phyloP scores from a whole-genome alignment of 75 land plant genomes.

The Selaginella moellendorffii region DNA sequence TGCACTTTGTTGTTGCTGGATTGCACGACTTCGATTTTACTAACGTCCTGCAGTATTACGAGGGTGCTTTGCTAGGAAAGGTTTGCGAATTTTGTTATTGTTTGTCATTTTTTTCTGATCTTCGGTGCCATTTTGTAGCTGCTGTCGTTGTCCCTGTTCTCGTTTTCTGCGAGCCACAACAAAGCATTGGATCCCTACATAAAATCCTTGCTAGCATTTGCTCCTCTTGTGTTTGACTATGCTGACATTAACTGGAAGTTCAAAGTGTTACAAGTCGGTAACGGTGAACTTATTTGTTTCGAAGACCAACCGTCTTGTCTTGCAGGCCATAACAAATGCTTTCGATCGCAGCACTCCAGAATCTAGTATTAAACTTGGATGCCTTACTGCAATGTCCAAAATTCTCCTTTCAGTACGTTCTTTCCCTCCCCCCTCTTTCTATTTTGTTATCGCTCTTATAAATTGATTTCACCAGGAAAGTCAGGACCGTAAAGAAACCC shows the following conservation, averaged over 20 bases:
- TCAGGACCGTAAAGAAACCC: background rate
- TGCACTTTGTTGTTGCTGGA: conserved; percentile 26
- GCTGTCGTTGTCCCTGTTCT: conserved; percentile 21
- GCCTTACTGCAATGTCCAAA: conserved; percentile 38
- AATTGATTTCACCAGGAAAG: background rate
- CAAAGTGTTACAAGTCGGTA: conserved; percentile 1
- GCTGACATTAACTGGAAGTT: background rate
- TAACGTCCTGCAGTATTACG: conserved; percentile 37
- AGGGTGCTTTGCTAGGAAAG: conserved; percentile 30
- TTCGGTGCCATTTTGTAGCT: too few relatives aligned
- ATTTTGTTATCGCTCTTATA: background rate
- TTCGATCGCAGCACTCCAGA: conserved; percentile 34
- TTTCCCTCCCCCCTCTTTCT: background rate
- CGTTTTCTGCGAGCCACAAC: conserved; percentile 13
- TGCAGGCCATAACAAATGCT: conserved; percentile 59
- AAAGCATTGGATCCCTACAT: background rate
- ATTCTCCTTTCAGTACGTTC: conserved; percentile 30
- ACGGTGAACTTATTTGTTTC: background rate
- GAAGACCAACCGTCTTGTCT: background rate
- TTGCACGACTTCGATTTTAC: conserved; percentile 6
- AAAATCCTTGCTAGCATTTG: background rate
- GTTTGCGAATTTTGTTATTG: too few relatives aligned
- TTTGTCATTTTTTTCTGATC: too few relatives aligned
- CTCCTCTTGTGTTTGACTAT: background rate
- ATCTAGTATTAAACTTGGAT: conserved; percentile 36